Base-by-base conservation (phyloP, 805 yeast species). In the Tanozyma kutaoensis region DNA sequence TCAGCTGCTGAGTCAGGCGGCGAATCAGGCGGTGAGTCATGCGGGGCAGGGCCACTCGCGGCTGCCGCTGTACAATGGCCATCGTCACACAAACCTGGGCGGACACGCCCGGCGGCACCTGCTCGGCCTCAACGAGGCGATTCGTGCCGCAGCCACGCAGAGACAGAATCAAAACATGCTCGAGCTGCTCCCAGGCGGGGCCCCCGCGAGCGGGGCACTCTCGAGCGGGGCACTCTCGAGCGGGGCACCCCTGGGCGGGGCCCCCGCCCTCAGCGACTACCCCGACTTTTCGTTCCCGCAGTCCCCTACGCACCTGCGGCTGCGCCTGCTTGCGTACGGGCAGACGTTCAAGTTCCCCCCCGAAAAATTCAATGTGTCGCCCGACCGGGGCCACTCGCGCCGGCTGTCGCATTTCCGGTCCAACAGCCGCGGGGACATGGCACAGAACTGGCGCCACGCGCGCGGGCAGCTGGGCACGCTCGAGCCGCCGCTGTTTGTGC, bases 101-200 rank as follows among this genome's bases (percentile, higher is more conserved):
- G 95, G 96, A 20, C 98, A 88, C 48, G 58, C 65, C 23, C 73
- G 98, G 57, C 72, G 98, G 49, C 97, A 88, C 49, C 85, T 96
- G 0, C 58, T 88, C 33, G 96, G 93, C 2, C 62, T 88, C 31
- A 75, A 75, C 28, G 98, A 88, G 53, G 97, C 97, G 9, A 85
- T 81, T 42, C 76, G 76, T 39, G 96, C 96, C 5, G 98, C 98
- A n/a, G 95, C 95, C 4, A 76, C 75, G 38, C 91, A 82, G 47
- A 67, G 85, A 49, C 60, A 55, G 17, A n/a, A n/a, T n/a, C n/a
- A n/a, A n/a, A n/a, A n/a, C n/a, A n/a, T n/a, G n/a, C n/a, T n/a
- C n/a, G 7, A 15, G 17, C 17, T 5, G 17, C 17, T 15, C 7
- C 17, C 17, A 7, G 17, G 17, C 17, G 7, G 7, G 17, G 7